phyloP scores from a whole-genome alignment of 2,329 filamentous ascomycete genomes.

The Geoglossum cookeanum region DNA sequence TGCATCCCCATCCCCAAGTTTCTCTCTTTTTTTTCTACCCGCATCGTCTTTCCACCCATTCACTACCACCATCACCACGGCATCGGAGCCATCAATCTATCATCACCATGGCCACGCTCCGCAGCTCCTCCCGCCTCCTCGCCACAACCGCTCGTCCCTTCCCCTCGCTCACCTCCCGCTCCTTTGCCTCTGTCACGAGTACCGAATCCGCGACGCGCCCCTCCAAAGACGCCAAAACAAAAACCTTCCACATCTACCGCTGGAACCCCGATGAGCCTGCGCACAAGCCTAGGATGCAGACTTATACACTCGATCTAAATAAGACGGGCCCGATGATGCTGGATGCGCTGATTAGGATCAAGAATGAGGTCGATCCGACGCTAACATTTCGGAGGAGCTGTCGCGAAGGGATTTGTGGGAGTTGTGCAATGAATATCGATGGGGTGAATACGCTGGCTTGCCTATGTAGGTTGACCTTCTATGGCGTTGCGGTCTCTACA shows the following conservation, averaged over 20 bases:
- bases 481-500: background rate
- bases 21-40: too few species aligned
- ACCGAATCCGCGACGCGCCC: slow-evolving; percentile 21
- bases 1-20: too few species aligned
- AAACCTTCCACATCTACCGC: slow-evolving; percentile 97
- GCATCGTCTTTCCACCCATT: too few species aligned
- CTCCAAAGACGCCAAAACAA: slow-evolving; percentile 46
- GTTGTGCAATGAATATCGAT: slow-evolving; percentile 99
- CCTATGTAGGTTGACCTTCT: slow-evolving; percentile 50
- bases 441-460: slow-evolving; percentile 95
- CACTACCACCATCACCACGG: too few species aligned
- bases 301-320: slow-evolving; percentile 87
- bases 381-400: slow-evolving; percentile 91
- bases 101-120: slow-evolving; percentile 8
- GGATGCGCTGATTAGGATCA: slow-evolving; percentile 91
- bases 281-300: slow-evolving; percentile 90
- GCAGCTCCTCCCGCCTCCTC: slow-evolving; percentile 6
- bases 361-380: slow-evolving; percentile 96
- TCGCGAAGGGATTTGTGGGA: slow-evolving; percentile 95
- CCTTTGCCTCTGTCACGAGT: slow-evolving; percentile 4
- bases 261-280: slow-evolving; percentile 91
- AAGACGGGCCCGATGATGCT: slow-evolving; percentile 99
- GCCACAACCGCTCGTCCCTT: slow-evolving; percentile 6
- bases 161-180: slow-evolving; percentile 1
- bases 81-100: background rate